Percentiles rank a stretch among this genome's conserved stretches.
These are phyloP conservation scores for Coemansia aciculifera DNA, from an alignment of 192 early-diverging fungal genomes.

Conservation along the genomic window DNA sequence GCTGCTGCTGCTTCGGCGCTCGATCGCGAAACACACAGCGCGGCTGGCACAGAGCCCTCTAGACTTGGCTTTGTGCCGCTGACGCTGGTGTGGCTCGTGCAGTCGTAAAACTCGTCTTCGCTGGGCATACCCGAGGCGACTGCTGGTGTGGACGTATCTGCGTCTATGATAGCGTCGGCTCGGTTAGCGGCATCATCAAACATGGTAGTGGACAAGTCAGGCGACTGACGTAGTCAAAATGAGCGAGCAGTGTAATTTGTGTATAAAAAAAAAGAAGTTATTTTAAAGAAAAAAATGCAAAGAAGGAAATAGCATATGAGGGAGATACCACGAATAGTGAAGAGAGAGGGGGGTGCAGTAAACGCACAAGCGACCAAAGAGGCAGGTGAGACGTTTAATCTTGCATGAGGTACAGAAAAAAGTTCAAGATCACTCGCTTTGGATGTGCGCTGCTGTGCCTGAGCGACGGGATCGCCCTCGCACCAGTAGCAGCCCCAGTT, in stretches of 20 bases:
- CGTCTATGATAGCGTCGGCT: not conserved
- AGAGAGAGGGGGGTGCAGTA: not conserved
- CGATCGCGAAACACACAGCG: conserved; percentile 3
- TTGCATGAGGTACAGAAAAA: not conserved
- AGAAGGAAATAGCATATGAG: not conserved
- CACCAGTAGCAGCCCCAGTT: conserved; percentile 33
- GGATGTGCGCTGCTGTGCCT: not conserved
- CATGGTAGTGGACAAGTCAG: not conserved
- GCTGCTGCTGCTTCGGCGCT: not conserved
- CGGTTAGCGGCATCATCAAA: not conserved
- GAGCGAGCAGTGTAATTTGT: not conserved
- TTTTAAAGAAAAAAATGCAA: not conserved
- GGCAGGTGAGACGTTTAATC: not conserved
- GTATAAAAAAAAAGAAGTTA: not conserved
- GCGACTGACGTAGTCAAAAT: not conserved
- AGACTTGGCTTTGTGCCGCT: conserved; percentile 37
- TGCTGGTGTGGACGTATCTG: not conserved
- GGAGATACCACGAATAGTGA: not conserved
- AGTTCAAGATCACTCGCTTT: not conserved
- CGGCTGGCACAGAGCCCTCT: conserved; percentile 7
- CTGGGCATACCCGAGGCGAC: conserved; percentile 13
- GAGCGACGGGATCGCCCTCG: conserved; percentile 22
- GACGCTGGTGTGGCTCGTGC: conserved; percentile 22
- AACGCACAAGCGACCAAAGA: not conserved
- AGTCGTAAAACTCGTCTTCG: conserved; percentile 50